Conservation (phyloP, 306 rosid genomes). For the Gleditsia sinensis region DNA sequence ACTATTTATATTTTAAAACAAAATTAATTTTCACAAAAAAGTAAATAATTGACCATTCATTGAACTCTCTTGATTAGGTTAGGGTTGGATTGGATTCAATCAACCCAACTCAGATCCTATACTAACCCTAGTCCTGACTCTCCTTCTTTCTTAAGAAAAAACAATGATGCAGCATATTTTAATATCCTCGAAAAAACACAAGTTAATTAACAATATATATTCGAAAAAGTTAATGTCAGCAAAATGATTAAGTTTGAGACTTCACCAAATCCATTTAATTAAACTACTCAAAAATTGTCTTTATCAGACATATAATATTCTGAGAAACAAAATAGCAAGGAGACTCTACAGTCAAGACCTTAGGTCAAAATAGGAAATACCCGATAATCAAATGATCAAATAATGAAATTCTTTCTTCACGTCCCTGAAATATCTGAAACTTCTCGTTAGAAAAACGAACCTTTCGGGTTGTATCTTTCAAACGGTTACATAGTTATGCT, state of each 20-base stretch:
- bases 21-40: no score
- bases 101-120: no score
- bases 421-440: slow-evolving; percentile 37
- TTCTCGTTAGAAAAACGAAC: slow-evolving; percentile 36
- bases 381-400: slow-evolving; percentile 24
- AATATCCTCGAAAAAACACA: not conserved
- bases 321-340: slow-evolving; percentile 2
- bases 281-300: slow-evolving; percentile 18
- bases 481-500: not conserved
- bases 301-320: not conserved
- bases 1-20: no score
- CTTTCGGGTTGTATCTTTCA: not conserved
- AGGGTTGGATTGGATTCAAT: no score
- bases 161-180: no score
- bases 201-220: not conserved
- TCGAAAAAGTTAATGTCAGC: slow-evolving; percentile 35
- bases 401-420: slow-evolving; percentile 12
- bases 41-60: no score
- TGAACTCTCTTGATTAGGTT: no score
- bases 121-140: no score
- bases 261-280: slow-evolving; percentile 3
- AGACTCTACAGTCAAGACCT: slow-evolving; percentile 31
- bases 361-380: slow-evolving; percentile 46
- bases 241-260: not conserved
- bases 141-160: no score